Evolutionary conservation across 164 flowering plant genomes (phyloP).

Genomic region (Saururus chinensis): DNA sequence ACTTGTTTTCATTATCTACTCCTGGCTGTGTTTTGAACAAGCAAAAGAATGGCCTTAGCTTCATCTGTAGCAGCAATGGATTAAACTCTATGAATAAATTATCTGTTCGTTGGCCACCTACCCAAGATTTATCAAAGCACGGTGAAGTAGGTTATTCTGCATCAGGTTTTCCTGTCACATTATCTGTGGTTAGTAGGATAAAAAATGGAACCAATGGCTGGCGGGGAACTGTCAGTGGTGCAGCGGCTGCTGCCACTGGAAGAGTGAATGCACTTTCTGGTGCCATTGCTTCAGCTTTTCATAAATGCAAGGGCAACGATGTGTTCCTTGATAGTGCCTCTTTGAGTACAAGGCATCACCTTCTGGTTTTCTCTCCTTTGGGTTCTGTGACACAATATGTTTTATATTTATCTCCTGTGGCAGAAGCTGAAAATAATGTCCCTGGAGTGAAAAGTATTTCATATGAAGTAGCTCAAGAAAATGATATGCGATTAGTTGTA

Average conservation of each 20-base stretch:
- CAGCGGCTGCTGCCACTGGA: constrained; percentile 77
- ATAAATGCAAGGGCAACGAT: constrained; percentile 33
- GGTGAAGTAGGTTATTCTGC: constrained; percentile 26
- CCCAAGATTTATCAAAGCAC: constrained; percentile 19
- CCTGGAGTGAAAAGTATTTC: constrained; percentile 19
- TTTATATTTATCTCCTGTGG: constrained; percentile 24
- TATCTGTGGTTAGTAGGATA: constrained; percentile 61
- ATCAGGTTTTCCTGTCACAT: constrained; percentile 51
- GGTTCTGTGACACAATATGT: constrained; percentile 63
- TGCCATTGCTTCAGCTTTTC: constrained; percentile 61
- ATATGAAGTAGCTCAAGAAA: constrained; percentile 30
- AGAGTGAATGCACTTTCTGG: constrained; percentile 39
- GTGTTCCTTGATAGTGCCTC: constrained; percentile 11
- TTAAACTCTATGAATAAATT: constrained; percentile 14
- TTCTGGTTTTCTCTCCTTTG: constrained; percentile 65
- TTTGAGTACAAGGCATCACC: constrained; percentile 32
- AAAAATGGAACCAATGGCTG: constrained; percentile 65
- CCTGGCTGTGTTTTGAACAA: constrained; percentile 30
- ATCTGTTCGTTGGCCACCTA: constrained; percentile 27
- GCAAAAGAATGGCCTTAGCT: constrained; percentile 21
- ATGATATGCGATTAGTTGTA: constrained; percentile 42
- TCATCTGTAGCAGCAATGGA: constrained; percentile 14
- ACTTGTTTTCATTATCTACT: constrained; percentile 65
- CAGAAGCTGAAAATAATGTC: constrained; percentile 17
- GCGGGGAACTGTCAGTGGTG: constrained; percentile 58